Conservation (phyloP, 345 rosid genomes). For the Syzygium aromaticum region DNA sequence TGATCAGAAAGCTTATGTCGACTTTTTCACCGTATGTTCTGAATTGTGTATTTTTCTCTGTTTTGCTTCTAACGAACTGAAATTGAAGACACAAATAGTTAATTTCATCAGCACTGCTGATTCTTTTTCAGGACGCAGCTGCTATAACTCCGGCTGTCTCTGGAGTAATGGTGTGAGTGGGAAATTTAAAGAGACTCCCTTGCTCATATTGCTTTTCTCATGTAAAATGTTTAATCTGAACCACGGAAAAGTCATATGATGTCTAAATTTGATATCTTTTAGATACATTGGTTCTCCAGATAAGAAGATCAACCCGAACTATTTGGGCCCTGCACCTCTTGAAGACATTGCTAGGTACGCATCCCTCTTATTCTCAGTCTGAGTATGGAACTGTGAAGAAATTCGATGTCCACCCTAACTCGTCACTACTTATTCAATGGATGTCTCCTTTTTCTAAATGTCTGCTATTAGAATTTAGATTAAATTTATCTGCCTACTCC, state of each 20-base stretch:
- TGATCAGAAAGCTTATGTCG: constrained; percentile 71
- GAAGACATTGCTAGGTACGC: constrained; percentile 75
- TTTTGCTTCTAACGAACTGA: not conserved
- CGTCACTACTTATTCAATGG: not conserved
- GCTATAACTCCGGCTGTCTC: constrained; percentile 60
- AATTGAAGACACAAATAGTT: not conserved
- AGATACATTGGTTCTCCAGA: constrained; percentile 83
- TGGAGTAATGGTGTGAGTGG: constrained; percentile 79
- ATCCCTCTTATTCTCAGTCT: not conserved
- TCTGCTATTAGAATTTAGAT: not conserved
- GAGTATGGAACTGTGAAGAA: not conserved
- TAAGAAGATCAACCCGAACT: constrained; percentile 59
- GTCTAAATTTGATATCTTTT: constrained; percentile 1
- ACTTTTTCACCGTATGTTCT: constrained; percentile 67
- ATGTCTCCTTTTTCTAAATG: not conserved
- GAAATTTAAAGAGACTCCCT: not conserved
- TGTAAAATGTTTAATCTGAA: not conserved
- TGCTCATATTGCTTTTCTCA: not conserved
- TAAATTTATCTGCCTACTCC: not conserved
- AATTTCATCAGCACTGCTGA: not conserved
- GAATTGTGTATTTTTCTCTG: not conserved
- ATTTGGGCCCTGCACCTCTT: constrained; percentile 74
- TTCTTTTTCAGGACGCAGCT: constrained; percentile 44
- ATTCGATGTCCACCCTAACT: not conserved
- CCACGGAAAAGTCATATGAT: not conserved